Evolutionary conservation across 108 stramenopile genomes (phyloP).

Genomic region (Cyclotella atomus): DNA sequence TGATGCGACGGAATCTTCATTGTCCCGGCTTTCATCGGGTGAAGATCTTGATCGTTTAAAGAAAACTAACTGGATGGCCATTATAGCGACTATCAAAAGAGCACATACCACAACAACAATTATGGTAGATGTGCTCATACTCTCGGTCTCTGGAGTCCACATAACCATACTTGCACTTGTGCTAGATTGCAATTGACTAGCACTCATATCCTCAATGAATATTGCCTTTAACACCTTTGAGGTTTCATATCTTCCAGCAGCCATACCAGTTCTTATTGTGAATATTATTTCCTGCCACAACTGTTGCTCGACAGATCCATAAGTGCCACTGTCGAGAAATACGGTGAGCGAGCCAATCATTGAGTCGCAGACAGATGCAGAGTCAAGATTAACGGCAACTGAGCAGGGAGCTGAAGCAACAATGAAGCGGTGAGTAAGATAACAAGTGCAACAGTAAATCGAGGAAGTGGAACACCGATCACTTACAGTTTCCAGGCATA

Average conservation of each 20-base stretch:
- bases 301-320: not conserved
- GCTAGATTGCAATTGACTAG: not conserved
- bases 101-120: conserved; percentile 21
- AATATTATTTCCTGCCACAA: conserved; percentile 26
- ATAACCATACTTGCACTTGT: not conserved
- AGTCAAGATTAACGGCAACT: conserved; percentile 15
- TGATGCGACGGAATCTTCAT: not conserved
- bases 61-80: conserved; percentile 2
- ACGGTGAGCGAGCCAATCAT: conserved; percentile 34
- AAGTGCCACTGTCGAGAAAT: conserved; percentile 18
- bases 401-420: conserved; percentile 26
- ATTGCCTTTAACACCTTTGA: conserved; percentile 30
- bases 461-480: not conserved
- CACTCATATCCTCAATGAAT: conserved; percentile 26
- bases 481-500: conserved; percentile 12
- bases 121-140: conserved; percentile 2
- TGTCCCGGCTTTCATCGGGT: not conserved
- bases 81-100: conserved; percentile 9
- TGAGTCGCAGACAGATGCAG: conserved; percentile 35
- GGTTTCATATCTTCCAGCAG: conserved; percentile 31
- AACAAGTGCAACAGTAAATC: not conserved
- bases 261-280: conserved; percentile 33
- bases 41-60: conserved; percentile 9
- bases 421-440: not conserved
- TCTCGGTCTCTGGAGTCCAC: conserved; percentile 3